phyloP scores from a whole-genome alignment of 108 stramenopile genomes.

The Nannochloropsis gaditana region DNA sequence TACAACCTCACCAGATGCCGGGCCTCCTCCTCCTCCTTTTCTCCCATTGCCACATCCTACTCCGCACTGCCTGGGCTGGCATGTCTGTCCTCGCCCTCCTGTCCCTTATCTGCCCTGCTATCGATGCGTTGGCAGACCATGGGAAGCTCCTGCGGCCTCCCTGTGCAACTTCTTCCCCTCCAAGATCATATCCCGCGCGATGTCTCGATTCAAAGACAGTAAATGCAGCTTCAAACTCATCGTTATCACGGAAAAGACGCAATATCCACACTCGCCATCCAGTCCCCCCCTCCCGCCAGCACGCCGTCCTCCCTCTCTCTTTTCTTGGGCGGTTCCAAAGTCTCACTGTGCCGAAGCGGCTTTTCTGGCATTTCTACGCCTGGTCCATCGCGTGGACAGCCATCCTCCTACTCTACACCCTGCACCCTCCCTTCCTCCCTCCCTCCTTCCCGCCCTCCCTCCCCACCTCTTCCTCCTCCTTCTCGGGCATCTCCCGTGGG shows the following conservation, averaged over 20 bases:
- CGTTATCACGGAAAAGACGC: not conserved
- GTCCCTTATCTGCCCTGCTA: not conserved
- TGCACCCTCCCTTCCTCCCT: not conserved
- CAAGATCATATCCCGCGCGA: not conserved
- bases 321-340: not conserved
- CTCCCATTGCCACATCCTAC: not conserved
- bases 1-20: not conserved
- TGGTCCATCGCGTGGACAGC: not conserved
- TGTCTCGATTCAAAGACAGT: not conserved
- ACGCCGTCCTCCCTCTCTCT: not conserved
- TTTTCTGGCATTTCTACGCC: not conserved
- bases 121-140: not conserved
- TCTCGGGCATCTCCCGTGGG: not conserved
- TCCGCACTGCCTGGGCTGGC: not conserved
- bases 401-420: not conserved
- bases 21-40: not conserved
- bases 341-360: not conserved
- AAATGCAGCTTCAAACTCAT: not conserved
- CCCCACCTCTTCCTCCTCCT: not conserved
- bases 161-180: not conserved
- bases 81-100: not conserved
- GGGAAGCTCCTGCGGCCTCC: not conserved
- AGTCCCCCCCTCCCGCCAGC: not conserved
- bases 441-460: not conserved
- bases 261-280: not conserved